phyloP scores from a whole-genome alignment of 2,329 filamentous ascomycete genomes.

The Ceratocystis diversiconidia region DNA sequence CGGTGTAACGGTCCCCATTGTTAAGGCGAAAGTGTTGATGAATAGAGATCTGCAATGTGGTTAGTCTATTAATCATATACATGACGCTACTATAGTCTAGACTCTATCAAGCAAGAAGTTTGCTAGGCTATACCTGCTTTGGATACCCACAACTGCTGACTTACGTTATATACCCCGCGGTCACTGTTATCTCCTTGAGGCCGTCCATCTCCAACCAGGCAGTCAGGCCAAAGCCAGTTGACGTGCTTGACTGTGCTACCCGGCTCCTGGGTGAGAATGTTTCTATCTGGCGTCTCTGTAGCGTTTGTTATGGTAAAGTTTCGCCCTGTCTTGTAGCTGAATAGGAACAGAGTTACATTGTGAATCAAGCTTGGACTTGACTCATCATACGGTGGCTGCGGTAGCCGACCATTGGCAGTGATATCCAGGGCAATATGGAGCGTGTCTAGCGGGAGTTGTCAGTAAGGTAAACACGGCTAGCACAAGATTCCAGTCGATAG shows the following conservation, averaged over 20 bases:
- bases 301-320: slow-evolving; percentile 58
- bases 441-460: slow-evolving; percentile 26
- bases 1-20: slow-evolving; percentile 48
- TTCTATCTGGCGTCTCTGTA: slow-evolving; percentile 41
- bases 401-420: slow-evolving; percentile 48
- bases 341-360: slow-evolving; percentile 54
- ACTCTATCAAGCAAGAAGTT: not conserved
- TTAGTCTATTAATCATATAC: not conserved
- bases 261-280: slow-evolving; percentile 49
- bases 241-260: slow-evolving; percentile 60
- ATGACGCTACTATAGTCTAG: not conserved
- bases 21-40: slow-evolving; percentile 57
- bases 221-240: slow-evolving; percentile 58
- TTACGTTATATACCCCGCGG: slow-evolving; percentile 49
- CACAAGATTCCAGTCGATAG: slow-evolving; percentile 14
- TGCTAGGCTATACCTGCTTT: not conserved
- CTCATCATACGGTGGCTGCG: slow-evolving; percentile 33
- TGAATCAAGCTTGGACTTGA: slow-evolving; percentile 43
- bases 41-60: slow-evolving; percentile 44
- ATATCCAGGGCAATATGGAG: slow-evolving; percentile 55
- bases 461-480: slow-evolving; percentile 15
- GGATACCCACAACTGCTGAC: slow-evolving; percentile 17
- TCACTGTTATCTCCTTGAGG: slow-evolving; percentile 33
- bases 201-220: slow-evolving; percentile 47
- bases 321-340: slow-evolving; percentile 44